phyloP scores from a whole-genome alignment of 306 rosid species.

The Cajanus cajan region DNA sequence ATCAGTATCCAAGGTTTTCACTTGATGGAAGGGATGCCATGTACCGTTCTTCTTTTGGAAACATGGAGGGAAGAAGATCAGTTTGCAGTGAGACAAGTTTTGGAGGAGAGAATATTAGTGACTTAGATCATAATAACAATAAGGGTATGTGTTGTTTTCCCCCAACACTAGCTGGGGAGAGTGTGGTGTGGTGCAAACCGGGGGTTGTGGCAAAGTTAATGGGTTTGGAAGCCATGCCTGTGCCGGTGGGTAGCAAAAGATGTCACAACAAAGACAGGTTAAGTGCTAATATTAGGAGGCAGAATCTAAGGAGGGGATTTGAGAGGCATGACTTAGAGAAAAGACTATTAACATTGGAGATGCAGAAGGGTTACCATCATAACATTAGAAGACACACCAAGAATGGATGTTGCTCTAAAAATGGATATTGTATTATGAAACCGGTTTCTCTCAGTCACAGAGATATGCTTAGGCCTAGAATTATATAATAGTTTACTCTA shows the following conservation, averaged over 20 bases:
- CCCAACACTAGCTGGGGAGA: constrained; percentile 62
- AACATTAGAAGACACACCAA: constrained; percentile 32
- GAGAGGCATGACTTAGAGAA: constrained; percentile 57
- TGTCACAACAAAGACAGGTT: constrained; percentile 38
- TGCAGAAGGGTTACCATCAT: constrained; percentile 24
- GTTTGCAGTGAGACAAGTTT: constrained; percentile 49
- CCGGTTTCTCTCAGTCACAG: constrained; percentile 36
- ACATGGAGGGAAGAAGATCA: constrained; percentile 52
- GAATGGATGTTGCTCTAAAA: constrained; percentile 36
- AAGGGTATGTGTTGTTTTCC: constrained; percentile 41
- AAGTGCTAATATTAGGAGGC: constrained; percentile 34
- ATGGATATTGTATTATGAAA: constrained; percentile 48
- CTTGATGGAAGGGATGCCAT: constrained; percentile 92
- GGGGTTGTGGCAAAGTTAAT: constrained; percentile 88
- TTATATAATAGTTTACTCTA: neutral
- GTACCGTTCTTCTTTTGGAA: constrained; percentile 76
- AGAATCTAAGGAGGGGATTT: constrained; percentile 46
- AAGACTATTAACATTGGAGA: constrained; percentile 54
- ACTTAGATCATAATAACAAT: constrained; percentile 1
- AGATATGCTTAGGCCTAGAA: constrained; percentile 32
- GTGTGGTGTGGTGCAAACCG: constrained; percentile 85
- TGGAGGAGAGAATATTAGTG: constrained; percentile 19
- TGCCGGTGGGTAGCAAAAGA: constrained; percentile 39
- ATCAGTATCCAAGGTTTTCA: constrained; percentile 91
- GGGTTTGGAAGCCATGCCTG: constrained; percentile 91